These are phyloP conservation scores for Porpolomopsis calyptriformis DNA, from an alignment of 768 basidiomycete species.

Conservation along the genomic window DNA sequence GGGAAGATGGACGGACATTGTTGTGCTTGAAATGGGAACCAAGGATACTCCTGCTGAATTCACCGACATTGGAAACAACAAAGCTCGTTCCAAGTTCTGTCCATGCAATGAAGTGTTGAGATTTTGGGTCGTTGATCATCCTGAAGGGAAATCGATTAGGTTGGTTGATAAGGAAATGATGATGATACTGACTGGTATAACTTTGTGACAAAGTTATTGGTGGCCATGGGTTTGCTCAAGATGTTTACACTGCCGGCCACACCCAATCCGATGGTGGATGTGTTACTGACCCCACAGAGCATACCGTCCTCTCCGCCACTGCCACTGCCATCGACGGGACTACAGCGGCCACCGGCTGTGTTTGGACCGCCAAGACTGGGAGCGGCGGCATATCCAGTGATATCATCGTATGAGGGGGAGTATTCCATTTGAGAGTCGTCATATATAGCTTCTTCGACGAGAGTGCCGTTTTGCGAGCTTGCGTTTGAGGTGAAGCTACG, in stretches of 20 bases:
- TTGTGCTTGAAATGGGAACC: slow-evolving; percentile 88
- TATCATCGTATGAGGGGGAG: slow-evolving; percentile 42
- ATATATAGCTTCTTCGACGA: slow-evolving; percentile 33
- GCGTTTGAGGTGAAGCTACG: slow-evolving; percentile 47
- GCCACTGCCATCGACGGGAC: slow-evolving; percentile 29
- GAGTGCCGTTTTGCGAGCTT: slow-evolving; percentile 19
- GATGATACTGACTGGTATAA: slow-evolving; percentile 61
- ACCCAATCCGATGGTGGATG: slow-evolving; percentile 14
- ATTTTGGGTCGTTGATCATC: slow-evolving; percentile 81
- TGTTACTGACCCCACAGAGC: slow-evolving; percentile 2
- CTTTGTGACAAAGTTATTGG: slow-evolving; percentile 83
- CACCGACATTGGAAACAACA: slow-evolving; percentile 77
- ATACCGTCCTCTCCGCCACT: slow-evolving; percentile 20
- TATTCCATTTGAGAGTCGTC: slow-evolving; percentile 32
- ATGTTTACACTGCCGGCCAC: slow-evolving; percentile 39
- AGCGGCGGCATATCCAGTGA: slow-evolving; percentile 12
- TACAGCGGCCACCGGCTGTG: slow-evolving; percentile 27
- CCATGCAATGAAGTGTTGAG: slow-evolving; percentile 73
- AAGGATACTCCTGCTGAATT: slow-evolving; percentile 76
- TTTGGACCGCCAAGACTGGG: slow-evolving; percentile 26
- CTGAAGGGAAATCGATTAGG: slow-evolving; percentile 25
- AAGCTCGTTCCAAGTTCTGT: slow-evolving; percentile 76
- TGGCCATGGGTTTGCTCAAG: slow-evolving; percentile 56
- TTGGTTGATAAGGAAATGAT: not conserved
- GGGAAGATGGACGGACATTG: slow-evolving; percentile 36